Conservation (phyloP, 228 moss, liverwort and hornwort genomes). For the Sphagnum fallax region DNA sequence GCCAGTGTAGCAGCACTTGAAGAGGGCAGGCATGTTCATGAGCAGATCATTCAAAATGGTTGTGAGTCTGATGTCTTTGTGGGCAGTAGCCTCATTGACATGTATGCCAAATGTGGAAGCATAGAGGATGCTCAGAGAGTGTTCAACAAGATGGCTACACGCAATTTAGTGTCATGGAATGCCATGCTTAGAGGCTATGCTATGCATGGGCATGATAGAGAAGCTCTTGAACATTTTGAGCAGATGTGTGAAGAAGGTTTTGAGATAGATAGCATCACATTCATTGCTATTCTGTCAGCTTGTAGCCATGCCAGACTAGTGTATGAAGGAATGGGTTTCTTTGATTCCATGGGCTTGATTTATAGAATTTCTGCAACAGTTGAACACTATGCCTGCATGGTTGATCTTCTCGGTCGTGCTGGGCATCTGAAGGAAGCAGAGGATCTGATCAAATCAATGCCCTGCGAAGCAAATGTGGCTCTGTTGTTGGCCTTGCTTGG, state of each 20-base stretch:
- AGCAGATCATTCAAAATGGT: neutral
- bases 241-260: neutral
- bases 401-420: slow-evolving; percentile 5
- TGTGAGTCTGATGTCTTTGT: neutral
- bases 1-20: neutral
- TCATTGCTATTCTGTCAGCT: neutral
- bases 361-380: slow-evolving; percentile 2
- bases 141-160: neutral
- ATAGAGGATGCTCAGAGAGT: neutral
- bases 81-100: neutral
- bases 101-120: neutral
- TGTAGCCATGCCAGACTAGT: slow-evolving; percentile 8
- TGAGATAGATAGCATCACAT: neutral
- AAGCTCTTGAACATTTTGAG: neutral
- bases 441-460: slow-evolving; percentile 4
- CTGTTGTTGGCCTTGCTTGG: slow-evolving; percentile 7
- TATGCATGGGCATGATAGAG: neutral
- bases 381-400: slow-evolving; percentile 8
- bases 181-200: neutral
- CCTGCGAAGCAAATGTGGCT: neutral
- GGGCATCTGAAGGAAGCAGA: slow-evolving; percentile 3
- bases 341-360: neutral
- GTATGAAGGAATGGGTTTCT: neutral
- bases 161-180: neutral
- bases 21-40: neutral